These are phyloP conservation scores for Phytophthora kernoviae DNA, from an alignment of 352 stramenopile genomes.

Conservation along the genomic window DNA sequence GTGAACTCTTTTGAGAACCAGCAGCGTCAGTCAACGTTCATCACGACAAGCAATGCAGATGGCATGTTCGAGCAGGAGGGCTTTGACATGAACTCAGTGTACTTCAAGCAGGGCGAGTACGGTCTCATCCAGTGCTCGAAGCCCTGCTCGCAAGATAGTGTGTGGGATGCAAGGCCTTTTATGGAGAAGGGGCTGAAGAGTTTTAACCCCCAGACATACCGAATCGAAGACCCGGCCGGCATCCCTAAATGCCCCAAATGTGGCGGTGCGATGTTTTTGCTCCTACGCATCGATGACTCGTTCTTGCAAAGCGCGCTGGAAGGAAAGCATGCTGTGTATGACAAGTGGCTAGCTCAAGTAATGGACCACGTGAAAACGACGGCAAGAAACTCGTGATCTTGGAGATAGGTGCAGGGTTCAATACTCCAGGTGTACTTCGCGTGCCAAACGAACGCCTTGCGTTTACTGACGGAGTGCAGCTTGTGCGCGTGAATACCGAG, in stretches of 20 bases:
- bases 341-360: slow-evolving; percentile 42
- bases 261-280: slow-evolving; percentile 53
- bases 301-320: slow-evolving; percentile 57
- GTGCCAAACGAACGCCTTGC: slow-evolving; percentile 62
- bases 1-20: slow-evolving; percentile 39
- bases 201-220: slow-evolving; percentile 60
- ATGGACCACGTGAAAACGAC: slow-evolving; percentile 36
- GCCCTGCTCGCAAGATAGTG: slow-evolving; percentile 47
- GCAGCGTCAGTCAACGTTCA: slow-evolving; percentile 47
- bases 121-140: slow-evolving; percentile 58
- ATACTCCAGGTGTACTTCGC: slow-evolving; percentile 65
- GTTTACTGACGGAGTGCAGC: slow-evolving; percentile 38
- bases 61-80: slow-evolving; percentile 77
- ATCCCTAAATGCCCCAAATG: slow-evolving; percentile 64
- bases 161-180: slow-evolving; percentile 60
- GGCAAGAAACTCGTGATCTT: slow-evolving; percentile 71
- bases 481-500: slow-evolving; percentile 65
- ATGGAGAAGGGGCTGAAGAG: slow-evolving; percentile 54
- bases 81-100: slow-evolving; percentile 56
- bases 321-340: slow-evolving; percentile 38
- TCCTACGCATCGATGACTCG: slow-evolving; percentile 49
- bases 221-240: slow-evolving; percentile 49
- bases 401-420: slow-evolving; percentile 74
- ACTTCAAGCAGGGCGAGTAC: slow-evolving; percentile 71
- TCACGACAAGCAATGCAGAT: slow-evolving; percentile 76